phyloP scores from a whole-genome alignment of 768 basidiomycete genomes.

The Glaciozyma antarctica region DNA sequence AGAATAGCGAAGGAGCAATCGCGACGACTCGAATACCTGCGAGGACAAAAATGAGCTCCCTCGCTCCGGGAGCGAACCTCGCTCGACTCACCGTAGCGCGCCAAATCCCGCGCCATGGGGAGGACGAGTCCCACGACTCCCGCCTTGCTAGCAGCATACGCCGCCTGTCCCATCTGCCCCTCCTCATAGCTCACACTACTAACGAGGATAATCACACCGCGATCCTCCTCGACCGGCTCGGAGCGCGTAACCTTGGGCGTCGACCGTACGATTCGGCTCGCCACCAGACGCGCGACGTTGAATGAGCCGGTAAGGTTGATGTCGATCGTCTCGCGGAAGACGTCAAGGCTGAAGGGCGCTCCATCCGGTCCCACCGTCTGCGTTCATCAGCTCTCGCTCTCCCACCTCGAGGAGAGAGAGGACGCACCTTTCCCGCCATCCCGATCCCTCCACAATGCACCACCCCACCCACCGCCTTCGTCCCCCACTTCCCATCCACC shows the following conservation, averaged over 20 bases:
- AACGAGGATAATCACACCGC: constrained; percentile 46
- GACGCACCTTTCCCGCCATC: constrained; percentile 36
- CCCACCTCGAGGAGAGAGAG: neutral
- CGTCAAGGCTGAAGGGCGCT: constrained; percentile 46
- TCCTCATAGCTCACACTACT: constrained; percentile 21
- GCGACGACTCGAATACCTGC: constrained; percentile 44
- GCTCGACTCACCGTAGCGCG: constrained; percentile 44
- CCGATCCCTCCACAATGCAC: constrained; percentile 55
- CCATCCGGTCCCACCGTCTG: constrained; percentile 48
- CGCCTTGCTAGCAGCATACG: constrained; percentile 53
- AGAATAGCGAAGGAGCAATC: constrained; percentile 52
- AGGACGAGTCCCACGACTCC: constrained; percentile 52
- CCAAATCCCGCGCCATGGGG: constrained; percentile 54
- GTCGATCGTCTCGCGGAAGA: constrained; percentile 49
- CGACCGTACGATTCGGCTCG: constrained; percentile 46
- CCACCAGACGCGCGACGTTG: constrained; percentile 51
- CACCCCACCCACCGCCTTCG: constrained; percentile 50
- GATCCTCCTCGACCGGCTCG: constrained; percentile 45
- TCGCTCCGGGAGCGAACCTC: constrained; percentile 21
- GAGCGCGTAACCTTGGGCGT: neutral
- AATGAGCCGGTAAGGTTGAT: constrained; percentile 54
- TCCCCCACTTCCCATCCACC: constrained; percentile 40
- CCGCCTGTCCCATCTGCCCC: constrained; percentile 51
- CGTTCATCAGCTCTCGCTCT: neutral
- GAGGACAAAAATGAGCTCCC: neutral